A percentile compares a stretch with the other conserved stretches of the same genome.
Conservation (phyloP, 768 basidiomycete genomes). For the Pleurotus ostreatus region DNA sequence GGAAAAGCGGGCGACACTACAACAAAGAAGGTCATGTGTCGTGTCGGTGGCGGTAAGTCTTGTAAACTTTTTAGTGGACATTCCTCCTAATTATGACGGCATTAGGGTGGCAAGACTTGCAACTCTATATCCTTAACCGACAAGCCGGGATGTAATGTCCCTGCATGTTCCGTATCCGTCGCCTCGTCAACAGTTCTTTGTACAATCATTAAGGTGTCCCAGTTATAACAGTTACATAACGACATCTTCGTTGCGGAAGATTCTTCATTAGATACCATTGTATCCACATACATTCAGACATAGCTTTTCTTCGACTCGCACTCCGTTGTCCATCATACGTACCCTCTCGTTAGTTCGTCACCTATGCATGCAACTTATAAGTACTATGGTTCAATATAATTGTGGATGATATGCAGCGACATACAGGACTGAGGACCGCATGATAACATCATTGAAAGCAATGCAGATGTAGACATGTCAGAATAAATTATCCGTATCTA, state of each 20-base stretch:
- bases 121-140: constrained; percentile 72
- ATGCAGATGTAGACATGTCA: not conserved
- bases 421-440: no score
- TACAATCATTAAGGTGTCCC: not conserved
- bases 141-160: constrained; percentile 55
- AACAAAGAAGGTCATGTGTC: constrained; percentile 88
- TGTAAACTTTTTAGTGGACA: not conserved
- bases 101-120: constrained; percentile 77
- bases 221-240: not conserved
- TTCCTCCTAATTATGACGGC: not conserved
- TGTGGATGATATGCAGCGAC: no score
- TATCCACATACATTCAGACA: no score
- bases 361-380: no score
- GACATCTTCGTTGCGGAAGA: no score
- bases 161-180: not conserved
- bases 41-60: constrained; percentile 77
- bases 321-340: no score
- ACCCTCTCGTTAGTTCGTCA: no score
- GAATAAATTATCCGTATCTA: constrained; percentile 4
- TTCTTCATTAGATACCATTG: no score
- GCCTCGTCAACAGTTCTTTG: not conserved
- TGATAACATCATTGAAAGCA: no score
- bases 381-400: no score
- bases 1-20: constrained; percentile 46
- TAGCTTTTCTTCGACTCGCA: no score